These are phyloP conservation scores for Sporopachydermia cereana DNA, from an alignment of 1,139 yeast species.

Conservation along the genomic window DNA sequence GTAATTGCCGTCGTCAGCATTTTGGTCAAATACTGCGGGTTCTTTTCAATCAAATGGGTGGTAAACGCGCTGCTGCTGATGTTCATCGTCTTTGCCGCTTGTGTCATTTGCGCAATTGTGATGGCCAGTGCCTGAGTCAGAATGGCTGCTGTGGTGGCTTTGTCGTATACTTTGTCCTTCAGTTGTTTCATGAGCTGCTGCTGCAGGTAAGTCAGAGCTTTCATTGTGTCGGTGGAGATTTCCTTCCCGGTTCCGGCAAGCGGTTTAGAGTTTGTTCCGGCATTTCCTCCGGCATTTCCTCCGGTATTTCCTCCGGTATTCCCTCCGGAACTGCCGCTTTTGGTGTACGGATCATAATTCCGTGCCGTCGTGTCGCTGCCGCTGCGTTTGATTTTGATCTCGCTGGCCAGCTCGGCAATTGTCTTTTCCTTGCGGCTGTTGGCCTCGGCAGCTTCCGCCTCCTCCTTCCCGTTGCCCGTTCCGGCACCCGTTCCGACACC, in stretches of 20 bases:
- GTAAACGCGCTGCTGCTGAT: constrained; percentile 71
- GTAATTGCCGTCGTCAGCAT: constrained; percentile 76
- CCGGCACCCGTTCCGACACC: background rate
- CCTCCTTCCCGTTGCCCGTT: background rate
- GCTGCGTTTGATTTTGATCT: constrained; percentile 29
- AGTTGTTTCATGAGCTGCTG: constrained; percentile 60
- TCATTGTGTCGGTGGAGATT: constrained; percentile 41
- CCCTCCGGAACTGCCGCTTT: constrained; percentile 14
- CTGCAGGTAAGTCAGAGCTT: constrained; percentile 55
- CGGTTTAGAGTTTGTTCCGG: constrained; percentile 11
- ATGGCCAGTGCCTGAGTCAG: constrained; percentile 89
- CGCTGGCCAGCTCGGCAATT: constrained; percentile 45
- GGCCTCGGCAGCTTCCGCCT: constrained; percentile 13
- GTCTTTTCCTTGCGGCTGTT: constrained; percentile 27
- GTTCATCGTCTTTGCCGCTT: constrained; percentile 78
- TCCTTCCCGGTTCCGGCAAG: constrained; percentile 16
- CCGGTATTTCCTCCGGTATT: constrained; percentile 7
- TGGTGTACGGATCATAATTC: constrained; percentile 16
- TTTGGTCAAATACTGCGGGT: constrained; percentile 78
- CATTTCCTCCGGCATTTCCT: constrained; percentile 9
- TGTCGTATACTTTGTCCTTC: constrained; percentile 57
- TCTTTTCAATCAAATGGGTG: constrained; percentile 63
- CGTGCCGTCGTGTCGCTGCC: constrained; percentile 12
- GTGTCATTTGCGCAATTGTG: constrained; percentile 82
- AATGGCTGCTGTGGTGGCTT: constrained; percentile 64